A percentile compares a stretch with the other conserved stretches of the same genome.
Evolutionary conservation across 306 rosid species (phyloP).

Genomic region (Casuarina cunninghamiana): DNA sequence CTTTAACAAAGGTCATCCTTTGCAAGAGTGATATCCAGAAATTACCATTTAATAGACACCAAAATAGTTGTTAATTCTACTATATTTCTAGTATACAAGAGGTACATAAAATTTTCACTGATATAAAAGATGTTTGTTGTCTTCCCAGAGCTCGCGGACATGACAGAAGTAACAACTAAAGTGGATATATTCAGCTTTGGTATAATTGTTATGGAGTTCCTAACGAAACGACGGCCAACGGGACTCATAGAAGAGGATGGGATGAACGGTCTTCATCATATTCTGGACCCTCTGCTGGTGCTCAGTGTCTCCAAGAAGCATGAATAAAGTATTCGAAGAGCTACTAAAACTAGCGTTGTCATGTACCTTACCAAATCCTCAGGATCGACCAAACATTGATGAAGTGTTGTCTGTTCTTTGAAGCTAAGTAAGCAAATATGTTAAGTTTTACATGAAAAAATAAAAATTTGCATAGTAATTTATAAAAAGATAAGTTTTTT

Average conservation of each 20-base stretch:
- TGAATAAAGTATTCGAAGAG: constrained; percentile 37
- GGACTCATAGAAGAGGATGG: constrained; percentile 57
- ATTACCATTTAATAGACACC: too few relatives aligned
- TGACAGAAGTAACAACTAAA: constrained; percentile 64
- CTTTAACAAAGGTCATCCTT: too few relatives aligned
- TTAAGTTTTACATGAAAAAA: not conserved
- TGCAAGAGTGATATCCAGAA: too few relatives aligned
- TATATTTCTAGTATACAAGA: too few relatives aligned
- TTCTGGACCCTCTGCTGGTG: constrained; percentile 58
- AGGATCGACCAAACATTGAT: constrained; percentile 59
- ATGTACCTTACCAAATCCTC: constrained; percentile 64
- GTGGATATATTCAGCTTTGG: constrained; percentile 87
- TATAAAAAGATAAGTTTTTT: not conserved
- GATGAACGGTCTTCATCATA: constrained; percentile 24
- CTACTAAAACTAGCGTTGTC: constrained; percentile 58
- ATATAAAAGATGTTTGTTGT: too few relatives aligned
- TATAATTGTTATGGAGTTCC: constrained; percentile 70
- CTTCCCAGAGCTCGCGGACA: constrained; percentile 71
- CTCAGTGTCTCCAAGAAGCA: constrained; percentile 35
- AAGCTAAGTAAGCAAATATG: constrained; percentile 40
- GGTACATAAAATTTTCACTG: too few relatives aligned
- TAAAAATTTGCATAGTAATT: too few relatives aligned
- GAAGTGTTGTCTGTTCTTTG: constrained; percentile 49
- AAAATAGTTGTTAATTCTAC: too few relatives aligned
- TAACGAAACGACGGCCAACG: constrained; percentile 72